Base-by-base conservation (phyloP, 352 stramenopile species). In the Phytophthora megakarya region DNA sequence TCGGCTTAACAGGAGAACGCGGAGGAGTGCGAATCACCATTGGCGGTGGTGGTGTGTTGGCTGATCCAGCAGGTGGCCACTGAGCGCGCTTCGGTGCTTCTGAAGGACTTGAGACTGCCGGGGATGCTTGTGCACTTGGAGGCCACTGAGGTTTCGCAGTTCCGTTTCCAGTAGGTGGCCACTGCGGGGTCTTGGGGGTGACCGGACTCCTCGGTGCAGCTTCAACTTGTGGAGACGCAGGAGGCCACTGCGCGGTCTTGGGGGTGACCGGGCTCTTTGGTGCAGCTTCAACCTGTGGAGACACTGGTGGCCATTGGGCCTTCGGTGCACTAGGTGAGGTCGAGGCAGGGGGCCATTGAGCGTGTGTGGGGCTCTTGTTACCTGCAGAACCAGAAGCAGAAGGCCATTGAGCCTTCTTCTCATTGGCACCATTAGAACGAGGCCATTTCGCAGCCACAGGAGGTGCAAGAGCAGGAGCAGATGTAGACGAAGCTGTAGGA, bases 91-190 rank as follows among this genome's bases (percentile, higher is more conserved):
- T 85, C 21, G 60, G 54, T 38, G 73, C 28, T 38, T 68, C 63
- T 65, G 63, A 25, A 22, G 37, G 55, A 19, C 13, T 28, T 12
- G 53, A 37, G 6, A 37, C 32, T 12, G 39, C 40, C 19, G 44
- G 22, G 19, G 54, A 15, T 32, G 23, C 45, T 60, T 73, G 13
- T 23, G 64, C 18, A 16, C 39, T 65, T 47, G 54, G 72, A 40
- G 77, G 77, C 77, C 77, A 85, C 25, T 81, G 78, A 1, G 65
- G 54, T 53, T 83, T 84, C 30, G 64, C 38, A 51, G 66, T 28
- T 45, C 28, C 53, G 19, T 61, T 75, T 46, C 39, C 40, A 49
- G 47, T 39, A 11, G 58, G 32, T 21, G 55, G 46, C 61, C 65
- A 75, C 19, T 68, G 66, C 32, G 63, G 51, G 23, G 46, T 8